Percentiles rank a stretch among this genome's conserved stretches.
Evolutionary conservation across 1,284 basidiomycete genomes (phyloP).

Genomic region (Apiotrichum laibachii): DNA sequence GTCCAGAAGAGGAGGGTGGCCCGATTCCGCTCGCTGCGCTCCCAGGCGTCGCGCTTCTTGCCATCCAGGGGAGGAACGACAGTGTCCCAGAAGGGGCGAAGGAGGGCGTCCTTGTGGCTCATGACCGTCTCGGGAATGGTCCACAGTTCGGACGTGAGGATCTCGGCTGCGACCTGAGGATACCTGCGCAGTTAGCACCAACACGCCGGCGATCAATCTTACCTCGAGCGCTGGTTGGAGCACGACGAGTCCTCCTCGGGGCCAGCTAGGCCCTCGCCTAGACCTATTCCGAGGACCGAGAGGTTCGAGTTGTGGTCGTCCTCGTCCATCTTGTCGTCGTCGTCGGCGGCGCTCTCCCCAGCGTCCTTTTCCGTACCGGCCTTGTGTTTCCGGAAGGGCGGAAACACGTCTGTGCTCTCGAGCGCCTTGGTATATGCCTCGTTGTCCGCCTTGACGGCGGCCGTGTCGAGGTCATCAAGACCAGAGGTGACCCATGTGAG

Average conservation of each 20-base stretch:
- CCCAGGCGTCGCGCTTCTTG: constrained; percentile 28
- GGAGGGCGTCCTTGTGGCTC: constrained; percentile 59
- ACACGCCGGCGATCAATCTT: constrained; percentile 3
- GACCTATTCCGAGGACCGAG: constrained; percentile 21
- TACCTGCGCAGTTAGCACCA: constrained; percentile 59
- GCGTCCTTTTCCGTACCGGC: neutral
- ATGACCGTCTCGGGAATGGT: constrained; percentile 88
- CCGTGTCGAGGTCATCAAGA: constrained; percentile 47
- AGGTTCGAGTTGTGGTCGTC: constrained; percentile 9
- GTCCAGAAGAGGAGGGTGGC: constrained; percentile 36
- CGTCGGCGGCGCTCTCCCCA: neutral
- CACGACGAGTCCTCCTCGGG: constrained; percentile 26
- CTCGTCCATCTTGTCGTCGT: constrained; percentile 16
- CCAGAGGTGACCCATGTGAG: constrained; percentile 49
- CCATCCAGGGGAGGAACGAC: constrained; percentile 57
- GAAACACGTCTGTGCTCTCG: constrained; percentile 28
- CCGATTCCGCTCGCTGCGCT: constrained; percentile 42
- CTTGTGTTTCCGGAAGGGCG: constrained; percentile 26
- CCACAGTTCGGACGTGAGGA: constrained; percentile 93
- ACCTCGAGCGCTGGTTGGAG: constrained; percentile 34
- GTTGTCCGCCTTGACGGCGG: constrained; percentile 35
- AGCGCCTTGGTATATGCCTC: constrained; percentile 31
- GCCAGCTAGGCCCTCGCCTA: constrained; percentile 33
- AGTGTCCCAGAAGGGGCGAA: constrained; percentile 88
- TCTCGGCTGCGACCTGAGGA: constrained; percentile 91